Conservation (phyloP, 306 rosid species). For the Ziziphus jujuba region DNA sequence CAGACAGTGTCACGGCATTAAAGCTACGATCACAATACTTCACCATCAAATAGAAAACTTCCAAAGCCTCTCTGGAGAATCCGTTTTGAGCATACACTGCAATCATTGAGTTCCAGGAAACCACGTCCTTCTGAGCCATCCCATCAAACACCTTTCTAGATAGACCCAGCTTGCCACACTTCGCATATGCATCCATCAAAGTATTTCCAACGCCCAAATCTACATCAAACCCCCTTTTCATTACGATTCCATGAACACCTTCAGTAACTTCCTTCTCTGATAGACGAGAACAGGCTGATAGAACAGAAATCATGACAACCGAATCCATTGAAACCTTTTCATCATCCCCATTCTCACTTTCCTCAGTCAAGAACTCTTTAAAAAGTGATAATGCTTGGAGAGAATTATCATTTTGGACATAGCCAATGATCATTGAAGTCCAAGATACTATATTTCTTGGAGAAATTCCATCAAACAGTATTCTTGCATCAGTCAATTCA, state of each 20-base stretch:
- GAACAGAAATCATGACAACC: slow-evolving; percentile 55
- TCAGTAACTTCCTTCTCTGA: slow-evolving; percentile 51
- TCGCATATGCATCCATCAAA: slow-evolving; percentile 88
- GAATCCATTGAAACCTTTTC: slow-evolving; percentile 49
- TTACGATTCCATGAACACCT: slow-evolving; percentile 62
- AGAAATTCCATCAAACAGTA: slow-evolving; percentile 73
- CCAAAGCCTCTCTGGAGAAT: slow-evolving; percentile 56
- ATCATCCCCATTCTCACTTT: slow-evolving; percentile 23
- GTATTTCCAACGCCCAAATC: slow-evolving; percentile 65
- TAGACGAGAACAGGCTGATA: slow-evolving; percentile 72
- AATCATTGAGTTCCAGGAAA: slow-evolving; percentile 88
- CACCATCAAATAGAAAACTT: slow-evolving; percentile 58
- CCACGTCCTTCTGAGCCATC: slow-evolving; percentile 65
- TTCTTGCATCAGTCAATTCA: slow-evolving; percentile 44
- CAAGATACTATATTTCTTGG: slow-evolving; percentile 69
- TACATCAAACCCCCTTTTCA: slow-evolving; percentile 63
- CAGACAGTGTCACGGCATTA: slow-evolving; percentile 60
- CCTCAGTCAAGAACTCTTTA: slow-evolving; percentile 59
- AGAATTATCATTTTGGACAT: slow-evolving; percentile 51
- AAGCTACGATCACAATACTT: slow-evolving; percentile 34
- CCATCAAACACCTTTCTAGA: slow-evolving; percentile 75
- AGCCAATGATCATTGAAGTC: slow-evolving; percentile 73
- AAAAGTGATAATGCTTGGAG: slow-evolving; percentile 49
- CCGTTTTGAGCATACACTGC: slow-evolving; percentile 75
- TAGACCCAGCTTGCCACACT: slow-evolving; percentile 52